phyloP scores from a whole-genome alignment of 2,329 filamentous ascomycete species.

The Gremmenia infestans region DNA sequence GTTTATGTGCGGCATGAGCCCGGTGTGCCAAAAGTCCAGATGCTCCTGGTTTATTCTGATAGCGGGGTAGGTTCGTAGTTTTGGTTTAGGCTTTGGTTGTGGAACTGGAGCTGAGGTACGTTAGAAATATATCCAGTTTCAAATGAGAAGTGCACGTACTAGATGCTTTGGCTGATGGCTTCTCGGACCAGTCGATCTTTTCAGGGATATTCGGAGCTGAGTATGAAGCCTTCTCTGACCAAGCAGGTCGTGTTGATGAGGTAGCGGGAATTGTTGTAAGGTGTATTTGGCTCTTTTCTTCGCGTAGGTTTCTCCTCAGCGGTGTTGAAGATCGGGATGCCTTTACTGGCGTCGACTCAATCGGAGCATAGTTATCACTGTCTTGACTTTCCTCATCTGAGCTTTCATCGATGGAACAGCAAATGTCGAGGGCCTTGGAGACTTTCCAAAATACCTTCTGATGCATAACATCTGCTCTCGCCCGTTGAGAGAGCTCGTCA shows the following conservation, averaged over 20 bases:
- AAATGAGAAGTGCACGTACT: slow-evolving; percentile 13
- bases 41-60: slow-evolving; percentile 53
- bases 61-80: slow-evolving; percentile 55
- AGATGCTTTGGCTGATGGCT: slow-evolving; percentile 14
- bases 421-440: slow-evolving; percentile 48
- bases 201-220: slow-evolving; percentile 13
- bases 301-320: slow-evolving; percentile 14
- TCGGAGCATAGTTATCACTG: slow-evolving; percentile 41
- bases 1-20: slow-evolving; percentile 69
- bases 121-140: neutral
- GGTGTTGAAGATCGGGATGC: slow-evolving; percentile 19
- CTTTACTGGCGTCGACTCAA: slow-evolving; percentile 16
- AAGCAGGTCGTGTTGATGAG: slow-evolving; percentile 11
- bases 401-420: slow-evolving; percentile 56
- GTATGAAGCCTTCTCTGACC: slow-evolving; percentile 23
- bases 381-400: slow-evolving; percentile 49
- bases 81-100: slow-evolving; percentile 31
- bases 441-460: slow-evolving; percentile 52
- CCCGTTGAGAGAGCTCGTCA: slow-evolving; percentile 46
- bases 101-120: slow-evolving; percentile 9
- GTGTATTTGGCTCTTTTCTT: slow-evolving; percentile 13
- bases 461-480: slow-evolving; percentile 47
- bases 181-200: slow-evolving; percentile 23
- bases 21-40: slow-evolving; percentile 66
- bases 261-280: slow-evolving; percentile 7